phyloP scores from a whole-genome alignment of 2,329 filamentous ascomycete species.

The Diaporthe citriasiana region DNA sequence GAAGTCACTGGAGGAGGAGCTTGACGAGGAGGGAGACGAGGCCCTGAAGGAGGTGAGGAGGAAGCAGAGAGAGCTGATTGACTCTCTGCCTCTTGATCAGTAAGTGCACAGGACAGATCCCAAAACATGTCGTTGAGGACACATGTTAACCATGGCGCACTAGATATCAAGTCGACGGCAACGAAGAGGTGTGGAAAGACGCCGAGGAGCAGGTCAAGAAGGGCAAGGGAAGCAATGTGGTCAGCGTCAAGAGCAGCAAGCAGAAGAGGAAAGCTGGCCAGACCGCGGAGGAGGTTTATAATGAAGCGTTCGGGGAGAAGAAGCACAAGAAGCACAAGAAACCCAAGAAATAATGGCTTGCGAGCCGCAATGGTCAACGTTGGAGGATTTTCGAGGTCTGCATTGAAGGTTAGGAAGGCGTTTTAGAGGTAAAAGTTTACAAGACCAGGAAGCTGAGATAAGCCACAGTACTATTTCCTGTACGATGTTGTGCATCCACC shows the following conservation, averaged over 20 bases:
- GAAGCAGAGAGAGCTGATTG: conserved; percentile 89
- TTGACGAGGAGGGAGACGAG: conserved; percentile 86
- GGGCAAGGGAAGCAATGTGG: conserved; percentile 72
- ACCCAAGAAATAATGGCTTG: conserved; percentile 60
- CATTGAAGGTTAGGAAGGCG: conserved; percentile 26
- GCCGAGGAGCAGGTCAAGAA: conserved; percentile 83
- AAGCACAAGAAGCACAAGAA: conserved; percentile 65
- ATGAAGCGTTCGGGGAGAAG: conserved; percentile 68
- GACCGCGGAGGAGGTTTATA: conserved; percentile 73
- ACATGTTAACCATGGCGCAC: conserved; percentile 25
- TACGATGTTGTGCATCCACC: background rate
- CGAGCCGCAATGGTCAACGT: background rate
- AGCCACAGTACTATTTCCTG: background rate
- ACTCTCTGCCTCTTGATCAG: conserved; percentile 90
- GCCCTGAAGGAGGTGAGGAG: conserved; percentile 78
- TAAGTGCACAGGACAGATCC: conserved; percentile 59
- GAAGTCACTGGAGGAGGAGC: conserved; percentile 81
- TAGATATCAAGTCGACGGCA: conserved; percentile 76
- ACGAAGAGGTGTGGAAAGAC: conserved; percentile 73
- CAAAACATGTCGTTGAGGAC: background rate
- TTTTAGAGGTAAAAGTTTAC: conserved; percentile 7
- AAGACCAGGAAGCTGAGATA: conserved; percentile 4
- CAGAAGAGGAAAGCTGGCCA: conserved; percentile 79
- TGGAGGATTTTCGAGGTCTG: background rate
- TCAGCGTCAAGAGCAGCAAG: conserved; percentile 87